phyloP scores from a whole-genome alignment of 768 basidiomycete species.

The Boletus rufocinnamomeus region DNA sequence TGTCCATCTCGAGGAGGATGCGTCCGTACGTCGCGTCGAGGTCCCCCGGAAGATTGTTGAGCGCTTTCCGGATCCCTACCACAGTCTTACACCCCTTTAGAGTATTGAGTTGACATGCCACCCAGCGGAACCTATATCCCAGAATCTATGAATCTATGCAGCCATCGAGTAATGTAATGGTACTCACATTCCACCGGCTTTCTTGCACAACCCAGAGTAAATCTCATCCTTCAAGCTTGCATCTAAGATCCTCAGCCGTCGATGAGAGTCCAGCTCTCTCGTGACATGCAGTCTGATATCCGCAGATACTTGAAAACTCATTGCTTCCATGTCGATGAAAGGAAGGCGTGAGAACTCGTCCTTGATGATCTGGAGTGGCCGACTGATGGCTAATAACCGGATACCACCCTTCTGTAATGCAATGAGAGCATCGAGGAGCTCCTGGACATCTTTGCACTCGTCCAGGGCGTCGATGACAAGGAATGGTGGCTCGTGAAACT shows the following conservation, averaged over 20 bases:
- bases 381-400: constrained; percentile 10
- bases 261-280: constrained; percentile 5
- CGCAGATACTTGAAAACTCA: background rate
- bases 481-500: background rate
- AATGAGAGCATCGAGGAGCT: background rate
- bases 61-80: background rate
- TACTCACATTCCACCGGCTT: constrained; percentile 16
- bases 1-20: background rate
- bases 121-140: constrained; percentile 11
- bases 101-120: constrained; percentile 6
- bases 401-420: background rate
- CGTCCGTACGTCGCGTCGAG: constrained; percentile 4
- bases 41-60: constrained; percentile 1
- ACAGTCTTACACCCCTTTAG: constrained; percentile 2
- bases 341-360: background rate
- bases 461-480: constrained; percentile 16
- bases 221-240: constrained; percentile 8
- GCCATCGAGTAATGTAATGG: background rate
- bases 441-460: constrained; percentile 12
- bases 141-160: background rate
- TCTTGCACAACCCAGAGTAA: background rate
- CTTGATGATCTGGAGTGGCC: constrained; percentile 9
- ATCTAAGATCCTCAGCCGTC: constrained; percentile 1
- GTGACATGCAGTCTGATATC: constrained; percentile 9
- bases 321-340: constrained; percentile 3